Evolutionary conservation across 2,329 filamentous ascomycete genomes (phyloP), one percentile per base, ranked within the genome.

Genomic region (Colletotrichum lentis): DNA sequence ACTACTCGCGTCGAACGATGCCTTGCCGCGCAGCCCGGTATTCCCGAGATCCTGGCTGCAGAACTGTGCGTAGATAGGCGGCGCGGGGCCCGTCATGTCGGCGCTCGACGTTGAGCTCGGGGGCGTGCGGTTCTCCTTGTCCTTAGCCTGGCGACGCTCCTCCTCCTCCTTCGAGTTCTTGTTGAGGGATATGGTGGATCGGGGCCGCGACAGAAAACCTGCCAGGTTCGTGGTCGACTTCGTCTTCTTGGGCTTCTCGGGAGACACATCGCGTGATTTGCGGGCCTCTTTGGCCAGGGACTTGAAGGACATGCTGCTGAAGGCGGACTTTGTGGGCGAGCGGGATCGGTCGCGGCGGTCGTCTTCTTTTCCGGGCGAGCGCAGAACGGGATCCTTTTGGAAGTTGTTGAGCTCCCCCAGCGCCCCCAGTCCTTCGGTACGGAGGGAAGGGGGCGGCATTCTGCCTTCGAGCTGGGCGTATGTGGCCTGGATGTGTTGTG

Each of bases 151-250:
- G 46, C 81, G 82, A 27, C 82, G 78, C 61, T 84, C 82, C 7
- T 88, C 85, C 14, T 87, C 85, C 41, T 80, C 80, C 62, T 85
- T 81, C 8, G 77, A 76, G 54, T 82, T 74, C 66, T 83, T 84
- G 70, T 87, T 86, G 27, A 91, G 79, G 71, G 88, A 90, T 74
- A 90, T 92, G 61, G 89, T 84, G 11, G 92, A 93, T 76, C 91
- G 93, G 67, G 89, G 88, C 64, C 91, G 90, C 64, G 88, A 89
- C 59, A 97, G 85, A 62, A 97, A 85, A 5, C 86, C 88, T 0
- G 88, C 88, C n/a, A 98, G 84, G 76, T 94, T 96, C 39, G 91
- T 91, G 3, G 91, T 86, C 0, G 94, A 97, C 78, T 95, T 97
- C 44, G 87, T 87, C 82, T 95, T 96, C 75, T 90, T 91, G 31